Conservation (phyloP, 768 basidiomycete genomes). For the Dictyophora rubrovolvata region DNA sequence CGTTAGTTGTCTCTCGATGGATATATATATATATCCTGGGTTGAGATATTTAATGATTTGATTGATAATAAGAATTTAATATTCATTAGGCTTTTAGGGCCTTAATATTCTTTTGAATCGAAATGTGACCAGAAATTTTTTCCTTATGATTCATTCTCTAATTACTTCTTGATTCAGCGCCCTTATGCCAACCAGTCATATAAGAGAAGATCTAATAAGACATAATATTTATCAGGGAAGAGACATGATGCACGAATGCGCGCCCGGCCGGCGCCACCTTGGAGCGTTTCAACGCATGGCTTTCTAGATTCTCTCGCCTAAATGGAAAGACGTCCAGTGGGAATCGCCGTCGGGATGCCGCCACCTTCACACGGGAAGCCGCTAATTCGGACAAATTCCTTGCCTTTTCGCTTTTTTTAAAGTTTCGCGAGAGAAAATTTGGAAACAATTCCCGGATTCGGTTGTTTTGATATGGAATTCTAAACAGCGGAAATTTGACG, state of each 20-base stretch:
- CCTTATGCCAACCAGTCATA: not conserved
- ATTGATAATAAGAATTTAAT: not conserved
- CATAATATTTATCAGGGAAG: no score
- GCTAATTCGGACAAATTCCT: not conserved
- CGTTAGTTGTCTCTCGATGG: no score
- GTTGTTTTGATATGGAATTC: not conserved
- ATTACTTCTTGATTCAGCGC: not conserved
- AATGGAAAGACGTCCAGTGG: not conserved
- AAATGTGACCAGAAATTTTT: not conserved
- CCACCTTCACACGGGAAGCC: not conserved
- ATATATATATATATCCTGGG: no score
- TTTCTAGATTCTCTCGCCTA: no score
- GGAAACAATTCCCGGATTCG: not conserved
- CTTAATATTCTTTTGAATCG: not conserved
- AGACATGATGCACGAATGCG: no score
- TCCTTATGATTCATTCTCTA: not conserved
- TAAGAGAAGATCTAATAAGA: not conserved
- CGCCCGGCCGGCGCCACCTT: conserved; percentile 51
- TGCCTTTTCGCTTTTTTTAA: not conserved
- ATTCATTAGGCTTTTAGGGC: not conserved
- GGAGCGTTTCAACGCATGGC: conserved; percentile 19
- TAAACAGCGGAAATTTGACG: no score
- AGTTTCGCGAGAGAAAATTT: not conserved
- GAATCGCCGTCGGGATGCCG: not conserved
- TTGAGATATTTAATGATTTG: not conserved